Percentiles rank a stretch among this genome's conserved stretches.
Conservation (phyloP, 129 eudicot species). For the Helianthus annuus region HanXRQr2.0-SUNRISE NC_035446.2:109979031-109979530, state of each 20-base stretch:
- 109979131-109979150: conserved; percentile 17
- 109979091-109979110: conserved; percentile 30
- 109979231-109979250: conserved; percentile 30
- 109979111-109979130: conserved; percentile 31
- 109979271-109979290: conserved; percentile 11
- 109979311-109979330: conserved; percentile 23
- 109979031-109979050: conserved; percentile 31
- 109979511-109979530: conserved; percentile 21
- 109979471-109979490: conserved; percentile 23
- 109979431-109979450: conserved; percentile 1
- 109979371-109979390: conserved; percentile 21
- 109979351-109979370: neutral
- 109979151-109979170: conserved; percentile 11
- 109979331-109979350: conserved; percentile 38
- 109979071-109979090: conserved; percentile 38
- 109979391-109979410: conserved; percentile 18
- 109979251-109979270: conserved; percentile 25
- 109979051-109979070: conserved; percentile 52
- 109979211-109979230: conserved; percentile 26
- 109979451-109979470: conserved; percentile 19
- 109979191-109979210: conserved; percentile 5
- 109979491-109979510: conserved; percentile 27
- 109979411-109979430: conserved; percentile 1
- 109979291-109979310: neutral
- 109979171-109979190: neutral